Conservation (phyloP, 2,329 filamentous ascomycete species). For the Fusarium irregulare region DNA sequence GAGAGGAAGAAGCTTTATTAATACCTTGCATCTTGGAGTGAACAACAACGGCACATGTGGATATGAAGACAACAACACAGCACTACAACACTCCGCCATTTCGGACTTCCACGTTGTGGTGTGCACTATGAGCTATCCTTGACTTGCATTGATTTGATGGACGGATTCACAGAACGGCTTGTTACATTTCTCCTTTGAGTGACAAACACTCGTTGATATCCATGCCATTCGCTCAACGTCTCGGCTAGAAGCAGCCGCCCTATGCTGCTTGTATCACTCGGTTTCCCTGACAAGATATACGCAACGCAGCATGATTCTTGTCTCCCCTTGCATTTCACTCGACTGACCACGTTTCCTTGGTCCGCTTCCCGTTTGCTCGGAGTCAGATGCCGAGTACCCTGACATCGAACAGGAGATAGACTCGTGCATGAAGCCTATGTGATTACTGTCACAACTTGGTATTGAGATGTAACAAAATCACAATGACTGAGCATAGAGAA, state of each 20-base stretch:
- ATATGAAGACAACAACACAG: not conserved
- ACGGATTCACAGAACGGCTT: slow-evolving; percentile 31
- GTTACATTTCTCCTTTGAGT: slow-evolving; percentile 27
- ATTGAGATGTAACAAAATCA: not conserved
- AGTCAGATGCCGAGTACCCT: slow-evolving; percentile 25
- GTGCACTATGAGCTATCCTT: not conserved
- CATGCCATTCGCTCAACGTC: slow-evolving; percentile 16
- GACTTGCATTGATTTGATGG: not conserved
- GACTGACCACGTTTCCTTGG: slow-evolving; percentile 27
- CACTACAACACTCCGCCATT: not conserved
- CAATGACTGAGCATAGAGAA: not conserved
- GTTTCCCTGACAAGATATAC: slow-evolving; percentile 33
- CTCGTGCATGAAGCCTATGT: not conserved
- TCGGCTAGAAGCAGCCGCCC: slow-evolving; percentile 37
- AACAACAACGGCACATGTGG: not conserved
- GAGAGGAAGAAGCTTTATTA: not conserved
- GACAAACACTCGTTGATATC: slow-evolving; percentile 27
- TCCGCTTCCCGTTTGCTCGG: slow-evolving; percentile 27
- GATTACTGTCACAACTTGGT: not conserved
- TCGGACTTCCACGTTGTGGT: slow-evolving; percentile 13
- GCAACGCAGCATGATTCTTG: not conserved
- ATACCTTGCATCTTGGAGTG: not conserved
- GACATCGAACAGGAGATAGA: not conserved
- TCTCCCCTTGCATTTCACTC: slow-evolving; percentile 13
- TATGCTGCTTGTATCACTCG: slow-evolving; percentile 26